These are phyloP conservation scores for Firmiana major DNA, from an alignment of 345 rosid species.

Conservation along the genomic window DNA sequence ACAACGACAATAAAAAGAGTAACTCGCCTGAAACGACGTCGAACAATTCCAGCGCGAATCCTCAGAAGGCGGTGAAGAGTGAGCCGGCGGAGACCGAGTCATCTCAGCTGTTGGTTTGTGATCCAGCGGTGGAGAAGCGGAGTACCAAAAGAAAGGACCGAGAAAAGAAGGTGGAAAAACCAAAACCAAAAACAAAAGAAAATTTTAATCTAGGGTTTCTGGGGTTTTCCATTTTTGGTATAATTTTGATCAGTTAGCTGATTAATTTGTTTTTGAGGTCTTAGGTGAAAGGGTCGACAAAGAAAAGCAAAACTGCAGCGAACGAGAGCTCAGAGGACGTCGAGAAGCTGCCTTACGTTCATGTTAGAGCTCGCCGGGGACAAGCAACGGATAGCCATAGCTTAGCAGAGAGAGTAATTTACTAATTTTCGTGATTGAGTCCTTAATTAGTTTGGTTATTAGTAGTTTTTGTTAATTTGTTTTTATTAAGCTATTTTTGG, in stretches of 20 bases:
- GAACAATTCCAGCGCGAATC: constrained; percentile 28
- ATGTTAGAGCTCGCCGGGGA: constrained; percentile 77
- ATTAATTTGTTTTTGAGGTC: background rate
- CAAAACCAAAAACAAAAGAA: background rate
- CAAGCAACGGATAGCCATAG: constrained; percentile 83
- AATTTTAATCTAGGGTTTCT: constrained; percentile 4
- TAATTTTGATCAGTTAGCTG: background rate
- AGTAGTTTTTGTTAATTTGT: no score
- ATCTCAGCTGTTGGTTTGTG: constrained; percentile 33
- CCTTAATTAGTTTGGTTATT: background rate
- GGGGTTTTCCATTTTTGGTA: background rate
- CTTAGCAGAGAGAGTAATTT: constrained; percentile 67
- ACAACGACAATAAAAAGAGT: constrained; percentile 25
- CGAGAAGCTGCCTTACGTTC: constrained; percentile 71
- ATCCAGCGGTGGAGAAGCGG: constrained; percentile 29
- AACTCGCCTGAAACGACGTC: constrained; percentile 31
- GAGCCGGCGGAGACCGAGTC: constrained; percentile 40
- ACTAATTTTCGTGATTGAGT: background rate
- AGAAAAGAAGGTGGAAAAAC: constrained; percentile 44
- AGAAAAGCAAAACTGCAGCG: constrained; percentile 44
- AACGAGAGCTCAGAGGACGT: constrained; percentile 41
- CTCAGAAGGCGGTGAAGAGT: constrained; percentile 31
- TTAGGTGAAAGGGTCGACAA: constrained; percentile 51
- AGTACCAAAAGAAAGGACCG: constrained; percentile 44
- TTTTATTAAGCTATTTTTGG: constrained; percentile 10